phyloP scores from a whole-genome alignment of 495 filamentous ascomycete species.

The Aspergillus wentii region DNA sequence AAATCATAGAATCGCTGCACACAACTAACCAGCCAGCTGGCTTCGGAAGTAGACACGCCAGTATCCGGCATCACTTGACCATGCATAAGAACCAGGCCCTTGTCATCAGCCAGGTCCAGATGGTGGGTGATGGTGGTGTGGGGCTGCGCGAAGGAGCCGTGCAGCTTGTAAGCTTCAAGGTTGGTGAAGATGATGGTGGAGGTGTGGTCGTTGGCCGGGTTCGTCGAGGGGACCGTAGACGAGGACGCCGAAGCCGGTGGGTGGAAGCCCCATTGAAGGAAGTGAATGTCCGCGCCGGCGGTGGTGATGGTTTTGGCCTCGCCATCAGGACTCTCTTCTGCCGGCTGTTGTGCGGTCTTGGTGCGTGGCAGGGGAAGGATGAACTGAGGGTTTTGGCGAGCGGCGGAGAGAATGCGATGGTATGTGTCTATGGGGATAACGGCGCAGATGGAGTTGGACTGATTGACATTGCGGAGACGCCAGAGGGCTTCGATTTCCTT shows the following conservation, averaged over 20 bases:
- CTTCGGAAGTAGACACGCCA: conserved; percentile 75
- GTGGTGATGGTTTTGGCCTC: conserved; percentile 4
- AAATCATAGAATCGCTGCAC: conserved; percentile 91
- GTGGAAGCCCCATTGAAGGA: conserved; percentile 70
- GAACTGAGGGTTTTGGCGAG: conserved; percentile 76
- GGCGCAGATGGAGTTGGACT: conserved; percentile 71
- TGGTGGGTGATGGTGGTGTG: conserved; percentile 94
- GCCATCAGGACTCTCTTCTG: conserved; percentile 24
- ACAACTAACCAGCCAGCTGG: conserved; percentile 84
- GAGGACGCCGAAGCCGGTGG: conserved; percentile 73
- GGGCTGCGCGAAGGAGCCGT: conserved; percentile 82
- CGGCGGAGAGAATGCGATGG: conserved; percentile 58
- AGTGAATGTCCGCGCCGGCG: conserved; percentile 41
- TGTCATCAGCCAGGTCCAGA: conserved; percentile 64
- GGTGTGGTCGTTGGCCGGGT: conserved; percentile 48
- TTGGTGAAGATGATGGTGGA: conserved; percentile 88
- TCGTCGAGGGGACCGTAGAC: conserved; percentile 9
- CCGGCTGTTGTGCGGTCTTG: conserved; percentile 15
- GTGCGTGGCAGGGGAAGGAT: conserved; percentile 79
- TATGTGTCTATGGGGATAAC: conserved; percentile 70
- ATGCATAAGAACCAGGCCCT: conserved; percentile 78
- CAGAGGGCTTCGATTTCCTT: conserved; percentile 84
- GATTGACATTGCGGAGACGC: conserved; percentile 78
- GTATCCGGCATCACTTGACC: conserved; percentile 71
- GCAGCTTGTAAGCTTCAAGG: conserved; percentile 84